phyloP scores from a whole-genome alignment of 1,139 yeast genomes.

The Lodderomyces metapsilosis region DNA sequence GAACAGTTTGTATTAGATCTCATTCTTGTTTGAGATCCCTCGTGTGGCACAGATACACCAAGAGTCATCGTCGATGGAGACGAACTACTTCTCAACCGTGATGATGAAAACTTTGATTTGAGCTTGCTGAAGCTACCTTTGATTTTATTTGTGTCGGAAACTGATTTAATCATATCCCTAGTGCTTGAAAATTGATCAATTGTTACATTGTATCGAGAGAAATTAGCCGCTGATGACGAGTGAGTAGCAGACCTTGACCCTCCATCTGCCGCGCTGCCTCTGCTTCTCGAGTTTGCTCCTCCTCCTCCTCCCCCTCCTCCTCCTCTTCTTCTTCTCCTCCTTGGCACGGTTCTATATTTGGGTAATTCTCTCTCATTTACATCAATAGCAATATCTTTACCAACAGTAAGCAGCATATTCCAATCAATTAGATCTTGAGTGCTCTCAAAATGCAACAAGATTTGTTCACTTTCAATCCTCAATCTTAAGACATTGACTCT shows the following conservation, averaged over 20 bases:
- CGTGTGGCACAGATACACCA: background rate
- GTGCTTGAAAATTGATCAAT: background rate
- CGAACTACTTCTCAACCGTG: slow-evolving; percentile 2
- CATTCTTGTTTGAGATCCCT: background rate
- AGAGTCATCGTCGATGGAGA: background rate
- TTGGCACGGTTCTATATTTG: slow-evolving; percentile 68
- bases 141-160: slow-evolving; percentile 17
- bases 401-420: slow-evolving; percentile 59
- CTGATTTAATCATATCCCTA: slow-evolving; percentile 10
- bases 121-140: slow-evolving; percentile 23
- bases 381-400: slow-evolving; percentile 66
- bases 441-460: slow-evolving; percentile 53
- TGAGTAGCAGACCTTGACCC: slow-evolving; percentile 6
- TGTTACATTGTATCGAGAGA: slow-evolving; percentile 1
- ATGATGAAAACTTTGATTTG: slow-evolving; percentile 16
- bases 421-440: slow-evolving; percentile 63
- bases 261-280: background rate
- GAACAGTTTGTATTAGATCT: background rate
- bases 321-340: slow-evolving; percentile 48
- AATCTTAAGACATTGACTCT: slow-evolving; percentile 56
- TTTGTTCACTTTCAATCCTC: slow-evolving; percentile 68
- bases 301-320: too few relatives aligned
- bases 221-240: slow-evolving; percentile 1
- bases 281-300: slow-evolving; percentile 8
- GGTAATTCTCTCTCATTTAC: slow-evolving; percentile 60